Conservation (phyloP, 345 rosid species). For the Ceriops tagal region DNA sequence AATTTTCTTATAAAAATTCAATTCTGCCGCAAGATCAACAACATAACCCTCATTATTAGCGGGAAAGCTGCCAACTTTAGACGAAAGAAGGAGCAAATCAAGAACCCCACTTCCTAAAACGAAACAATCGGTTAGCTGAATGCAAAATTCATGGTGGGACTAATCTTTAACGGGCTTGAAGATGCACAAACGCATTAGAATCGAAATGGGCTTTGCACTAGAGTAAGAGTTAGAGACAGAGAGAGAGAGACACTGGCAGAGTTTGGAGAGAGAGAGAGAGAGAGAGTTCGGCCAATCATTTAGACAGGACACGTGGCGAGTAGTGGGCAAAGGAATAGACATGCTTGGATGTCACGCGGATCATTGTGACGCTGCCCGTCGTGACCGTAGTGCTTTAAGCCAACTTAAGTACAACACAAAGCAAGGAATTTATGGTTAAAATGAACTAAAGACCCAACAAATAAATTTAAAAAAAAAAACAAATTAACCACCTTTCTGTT, state of each 20-base stretch:
- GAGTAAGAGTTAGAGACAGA: conserved; percentile 14
- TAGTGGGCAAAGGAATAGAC: not conserved
- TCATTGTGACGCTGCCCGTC: not conserved
- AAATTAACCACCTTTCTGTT: too few relatives aligned
- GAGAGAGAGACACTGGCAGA: not conserved
- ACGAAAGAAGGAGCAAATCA: not conserved
- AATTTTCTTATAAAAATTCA: not conserved
- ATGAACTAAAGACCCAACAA: too few relatives aligned
- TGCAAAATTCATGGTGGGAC: not conserved
- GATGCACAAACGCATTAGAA: not conserved
- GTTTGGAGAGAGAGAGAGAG: too few relatives aligned
- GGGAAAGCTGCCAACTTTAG: not conserved
- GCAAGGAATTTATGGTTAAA: too few relatives aligned
- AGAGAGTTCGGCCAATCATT: too few relatives aligned
- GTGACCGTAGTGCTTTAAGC: not conserved
- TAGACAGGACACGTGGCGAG: not conserved
- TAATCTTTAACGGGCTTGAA: not conserved
- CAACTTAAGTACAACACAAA: too few relatives aligned
- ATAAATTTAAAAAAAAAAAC: too few relatives aligned
- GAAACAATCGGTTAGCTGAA: not conserved
- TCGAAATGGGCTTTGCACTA: not conserved
- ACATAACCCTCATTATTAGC: not conserved
- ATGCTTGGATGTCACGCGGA: not conserved
- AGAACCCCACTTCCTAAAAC: not conserved
- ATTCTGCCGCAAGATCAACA: not conserved